Percentiles rank a stretch among this genome's conserved stretches.
phyloP scores from a whole-genome alignment of 257 asterid species.

The Haberlea rhodopensis region DNA sequence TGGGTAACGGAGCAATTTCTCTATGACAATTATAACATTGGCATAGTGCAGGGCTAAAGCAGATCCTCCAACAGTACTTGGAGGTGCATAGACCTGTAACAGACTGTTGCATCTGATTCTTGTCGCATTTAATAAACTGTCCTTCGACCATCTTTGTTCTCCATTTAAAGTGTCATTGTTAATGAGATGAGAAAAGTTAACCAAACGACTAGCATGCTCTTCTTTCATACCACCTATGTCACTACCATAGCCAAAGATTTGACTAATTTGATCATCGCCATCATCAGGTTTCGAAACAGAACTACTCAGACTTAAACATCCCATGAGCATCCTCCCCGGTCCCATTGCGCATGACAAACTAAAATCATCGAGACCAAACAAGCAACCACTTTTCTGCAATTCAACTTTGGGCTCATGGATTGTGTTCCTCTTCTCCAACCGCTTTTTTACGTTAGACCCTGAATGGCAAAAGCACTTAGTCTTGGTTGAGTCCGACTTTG shows the following conservation, averaged over 20 bases:
- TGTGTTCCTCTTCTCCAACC: slow-evolving; percentile 33
- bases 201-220: slow-evolving; percentile 29
- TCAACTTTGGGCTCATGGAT: slow-evolving; percentile 28
- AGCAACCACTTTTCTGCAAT: slow-evolving; percentile 42
- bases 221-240: slow-evolving; percentile 41
- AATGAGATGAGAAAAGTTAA: slow-evolving; percentile 31
- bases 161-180: slow-evolving; percentile 28
- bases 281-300: slow-evolving; percentile 53
- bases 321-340: slow-evolving; percentile 73
- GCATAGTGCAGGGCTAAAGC: slow-evolving; percentile 86
- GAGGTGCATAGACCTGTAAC: slow-evolving; percentile 44
- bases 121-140: slow-evolving; percentile 17
- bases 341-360: slow-evolving; percentile 73
- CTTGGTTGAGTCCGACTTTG: slow-evolving; percentile 33
- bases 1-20: slow-evolving; percentile 76
- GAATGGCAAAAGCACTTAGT: slow-evolving; percentile 30
- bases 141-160: slow-evolving; percentile 28
- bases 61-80: slow-evolving; percentile 82
- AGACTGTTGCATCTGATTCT: slow-evolving; percentile 41
- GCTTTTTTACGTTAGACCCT: slow-evolving; percentile 28
- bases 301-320: slow-evolving; percentile 66
- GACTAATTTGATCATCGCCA: slow-evolving; percentile 55
- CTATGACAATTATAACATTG: slow-evolving; percentile 68
- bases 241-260: slow-evolving; percentile 47
- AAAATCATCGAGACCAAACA: slow-evolving; percentile 63